Evolutionary conservation across 352 stramenopile species (phyloP).

Genomic region (Phytophthora sp.): DNA sequence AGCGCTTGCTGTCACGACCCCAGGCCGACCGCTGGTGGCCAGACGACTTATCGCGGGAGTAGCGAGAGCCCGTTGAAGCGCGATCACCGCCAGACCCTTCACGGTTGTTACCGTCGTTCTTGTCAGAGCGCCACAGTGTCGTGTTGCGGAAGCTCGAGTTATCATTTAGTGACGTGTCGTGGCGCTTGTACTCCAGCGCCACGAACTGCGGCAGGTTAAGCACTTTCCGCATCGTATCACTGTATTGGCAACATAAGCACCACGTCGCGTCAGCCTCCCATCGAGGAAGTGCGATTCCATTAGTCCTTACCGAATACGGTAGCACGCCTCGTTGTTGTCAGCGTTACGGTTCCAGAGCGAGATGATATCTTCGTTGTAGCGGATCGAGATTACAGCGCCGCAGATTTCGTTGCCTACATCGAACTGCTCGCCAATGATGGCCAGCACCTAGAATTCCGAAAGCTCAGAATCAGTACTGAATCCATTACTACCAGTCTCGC

Average conservation of each 20-base stretch:
- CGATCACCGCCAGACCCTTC: slow-evolving; percentile 27
- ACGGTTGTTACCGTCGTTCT: slow-evolving; percentile 42
- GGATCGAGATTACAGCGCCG: slow-evolving; percentile 90
- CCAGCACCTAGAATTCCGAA: slow-evolving; percentile 65
- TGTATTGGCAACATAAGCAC: slow-evolving; percentile 12
- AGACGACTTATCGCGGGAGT: slow-evolving; percentile 57
- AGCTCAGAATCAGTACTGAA: background rate
- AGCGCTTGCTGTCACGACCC: slow-evolving; percentile 67
- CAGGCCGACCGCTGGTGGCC: slow-evolving; percentile 55
- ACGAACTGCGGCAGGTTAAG: slow-evolving; percentile 93
- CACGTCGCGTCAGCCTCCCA: background rate
- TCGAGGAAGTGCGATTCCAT: background rate
- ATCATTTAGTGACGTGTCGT: slow-evolving; percentile 87
- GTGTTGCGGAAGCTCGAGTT: slow-evolving; percentile 84
- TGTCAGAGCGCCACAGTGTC: slow-evolving; percentile 77
- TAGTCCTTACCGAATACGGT: slow-evolving; percentile 68
- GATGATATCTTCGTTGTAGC: slow-evolving; percentile 94
- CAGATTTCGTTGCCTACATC: slow-evolving; percentile 95
- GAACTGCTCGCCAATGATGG: slow-evolving; percentile 95
- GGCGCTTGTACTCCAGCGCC: slow-evolving; percentile 92
- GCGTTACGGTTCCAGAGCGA: slow-evolving; percentile 95
- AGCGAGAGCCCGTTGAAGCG: slow-evolving; percentile 47
- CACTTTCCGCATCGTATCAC: slow-evolving; percentile 90
- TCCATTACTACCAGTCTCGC: background rate
- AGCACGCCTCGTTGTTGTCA: slow-evolving; percentile 91